These are phyloP conservation scores for Endothia cerciana DNA, from an alignment of 2,329 filamentous ascomycete genomes.

Conservation along the genomic window DNA sequence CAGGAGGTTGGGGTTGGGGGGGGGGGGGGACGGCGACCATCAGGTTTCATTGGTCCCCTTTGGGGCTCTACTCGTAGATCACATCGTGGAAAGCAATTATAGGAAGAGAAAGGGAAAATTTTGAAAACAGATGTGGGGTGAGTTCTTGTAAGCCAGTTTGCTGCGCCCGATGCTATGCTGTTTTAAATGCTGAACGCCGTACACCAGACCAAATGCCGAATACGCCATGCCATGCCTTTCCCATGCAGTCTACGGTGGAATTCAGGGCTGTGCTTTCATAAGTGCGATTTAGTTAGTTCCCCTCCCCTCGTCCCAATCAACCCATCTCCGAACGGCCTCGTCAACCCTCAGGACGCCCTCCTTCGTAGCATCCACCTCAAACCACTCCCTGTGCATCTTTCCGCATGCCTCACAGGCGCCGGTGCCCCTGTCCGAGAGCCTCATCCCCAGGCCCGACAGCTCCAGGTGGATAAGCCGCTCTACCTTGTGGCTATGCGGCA, in stretches of 20 bases:
- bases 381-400: slow-evolving; percentile 91
- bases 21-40: not conserved
- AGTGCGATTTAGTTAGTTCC: slow-evolving; percentile 2
- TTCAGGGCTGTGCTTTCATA: too few relatives aligned
- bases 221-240: too few relatives aligned
- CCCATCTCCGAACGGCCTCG: slow-evolving; percentile 80
- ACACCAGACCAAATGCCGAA: too few relatives aligned
- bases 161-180: too few relatives aligned
- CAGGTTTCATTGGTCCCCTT: not conserved
- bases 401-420: slow-evolving; percentile 73
- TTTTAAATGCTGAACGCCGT: too few relatives aligned
- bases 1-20: not conserved
- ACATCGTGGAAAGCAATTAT: not conserved
- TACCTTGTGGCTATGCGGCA: slow-evolving; percentile 84
- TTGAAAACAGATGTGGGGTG: not conserved
- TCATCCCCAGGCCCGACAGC: slow-evolving; percentile 65
- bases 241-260: too few relatives aligned
- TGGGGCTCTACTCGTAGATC: too few relatives aligned
- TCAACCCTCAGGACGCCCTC: slow-evolving; percentile 48
- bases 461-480: slow-evolving; percentile 92
- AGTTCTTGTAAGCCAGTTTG: not conserved
- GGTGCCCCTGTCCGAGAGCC: slow-evolving; percentile 55
- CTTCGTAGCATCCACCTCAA: slow-evolving; percentile 68
- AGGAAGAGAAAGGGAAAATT: not conserved
- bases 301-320: slow-evolving; percentile 72